Percentiles rank a stretch among this genome's conserved stretches.
phyloP scores from a whole-genome alignment of 495 filamentous ascomycete genomes.

The Glonium stellatum region DNA sequence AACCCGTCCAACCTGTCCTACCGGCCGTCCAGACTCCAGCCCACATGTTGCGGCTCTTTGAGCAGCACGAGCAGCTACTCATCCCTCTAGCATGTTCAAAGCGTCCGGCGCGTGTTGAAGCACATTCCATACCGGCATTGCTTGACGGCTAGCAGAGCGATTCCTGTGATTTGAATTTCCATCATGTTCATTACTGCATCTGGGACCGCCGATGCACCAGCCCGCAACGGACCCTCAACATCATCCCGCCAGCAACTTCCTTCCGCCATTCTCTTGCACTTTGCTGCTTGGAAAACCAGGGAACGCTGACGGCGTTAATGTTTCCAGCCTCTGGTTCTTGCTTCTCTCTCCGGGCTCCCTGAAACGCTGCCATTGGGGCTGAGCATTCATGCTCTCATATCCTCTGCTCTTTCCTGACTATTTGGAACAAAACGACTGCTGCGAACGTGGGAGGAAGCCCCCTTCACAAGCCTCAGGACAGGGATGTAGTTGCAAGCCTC shows the following conservation, averaged over 20 bases:
- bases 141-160: slow-evolving; percentile 7
- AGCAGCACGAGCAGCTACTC: no score
- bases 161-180: background rate
- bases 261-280: background rate
- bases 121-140: background rate
- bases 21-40: no score
- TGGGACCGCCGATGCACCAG: background rate
- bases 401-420: background rate
- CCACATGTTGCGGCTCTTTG: background rate
- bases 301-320: background rate
- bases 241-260: background rate
- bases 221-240: background rate
- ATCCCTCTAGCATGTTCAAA: background rate
- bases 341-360: background rate
- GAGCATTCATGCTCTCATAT: slow-evolving; percentile 2
- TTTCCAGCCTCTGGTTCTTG: background rate
- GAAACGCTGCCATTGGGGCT: slow-evolving; percentile 3
- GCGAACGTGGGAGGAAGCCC: background rate
- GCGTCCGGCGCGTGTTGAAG: slow-evolving; percentile 1
- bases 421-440: background rate
- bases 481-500: background rate
- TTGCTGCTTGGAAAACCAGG: background rate
- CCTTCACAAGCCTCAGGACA: background rate
- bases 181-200: background rate
- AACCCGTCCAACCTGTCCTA: background rate